These are phyloP conservation scores for Penicillium fimorum DNA, from an alignment of 495 filamentous ascomycete species.

Conservation along the genomic window DNA sequence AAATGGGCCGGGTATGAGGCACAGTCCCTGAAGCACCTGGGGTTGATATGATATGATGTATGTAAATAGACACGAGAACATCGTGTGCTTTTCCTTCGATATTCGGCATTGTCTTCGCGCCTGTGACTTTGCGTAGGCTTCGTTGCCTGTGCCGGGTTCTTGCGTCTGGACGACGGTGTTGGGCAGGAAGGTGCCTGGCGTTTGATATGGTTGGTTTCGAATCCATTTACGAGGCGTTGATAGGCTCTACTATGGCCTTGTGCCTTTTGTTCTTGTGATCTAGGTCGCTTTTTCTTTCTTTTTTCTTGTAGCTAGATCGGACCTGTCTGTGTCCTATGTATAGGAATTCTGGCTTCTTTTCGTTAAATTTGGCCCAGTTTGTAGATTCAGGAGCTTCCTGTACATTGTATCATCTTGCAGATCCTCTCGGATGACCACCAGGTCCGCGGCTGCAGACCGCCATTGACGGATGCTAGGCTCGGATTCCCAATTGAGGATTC, in stretches of 20 bases:
- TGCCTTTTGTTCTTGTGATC: constrained; percentile 17
- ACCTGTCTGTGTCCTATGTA: constrained; percentile 7
- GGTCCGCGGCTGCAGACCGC: neutral
- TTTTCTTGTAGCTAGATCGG: constrained; percentile 20
- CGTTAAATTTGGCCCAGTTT: neutral
- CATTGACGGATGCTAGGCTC: neutral
- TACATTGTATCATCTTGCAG: neutral
- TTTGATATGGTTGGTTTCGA: constrained; percentile 21
- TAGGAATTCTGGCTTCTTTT: constrained; percentile 6
- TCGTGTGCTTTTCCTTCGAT: constrained; percentile 27
- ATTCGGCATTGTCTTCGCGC: constrained; percentile 31
- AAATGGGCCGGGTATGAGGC: constrained; percentile 41
- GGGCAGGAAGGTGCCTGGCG: constrained; percentile 26
- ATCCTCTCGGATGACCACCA: neutral
- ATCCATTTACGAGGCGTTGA: constrained; percentile 29
- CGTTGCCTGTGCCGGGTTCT: constrained; percentile 10
- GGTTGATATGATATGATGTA: constrained; percentile 34
- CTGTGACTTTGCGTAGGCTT: constrained; percentile 25
- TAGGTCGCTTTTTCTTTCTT: constrained; percentile 20
- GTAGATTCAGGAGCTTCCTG: neutral
- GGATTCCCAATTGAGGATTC: neutral
- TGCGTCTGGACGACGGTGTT: constrained; percentile 24
- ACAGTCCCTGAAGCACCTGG: constrained; percentile 3
- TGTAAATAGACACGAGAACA: constrained; percentile 31
- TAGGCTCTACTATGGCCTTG: constrained; percentile 14